phyloP scores from a whole-genome alignment of 2,329 filamentous ascomycete species.

The Neophaeococcomyces aloes region DNA sequence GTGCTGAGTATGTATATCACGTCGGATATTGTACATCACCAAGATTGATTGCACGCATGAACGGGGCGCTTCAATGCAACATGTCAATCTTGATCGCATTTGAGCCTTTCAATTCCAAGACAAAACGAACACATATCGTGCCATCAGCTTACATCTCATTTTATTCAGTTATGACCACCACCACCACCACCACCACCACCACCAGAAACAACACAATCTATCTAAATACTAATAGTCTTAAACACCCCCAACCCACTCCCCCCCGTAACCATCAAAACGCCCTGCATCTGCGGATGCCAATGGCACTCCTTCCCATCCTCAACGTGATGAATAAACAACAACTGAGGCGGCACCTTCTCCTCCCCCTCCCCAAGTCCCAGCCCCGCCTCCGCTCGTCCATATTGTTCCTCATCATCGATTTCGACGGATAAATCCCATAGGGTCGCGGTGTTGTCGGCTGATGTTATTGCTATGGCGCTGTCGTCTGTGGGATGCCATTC shows the following conservation, averaged over 20 bases:
- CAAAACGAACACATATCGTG: too few species aligned
- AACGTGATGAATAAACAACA: constrained; percentile 95
- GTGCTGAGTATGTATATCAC: not conserved
- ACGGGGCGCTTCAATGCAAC: too few species aligned
- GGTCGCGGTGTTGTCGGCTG: constrained; percentile 86
- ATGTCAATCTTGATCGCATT: too few species aligned
- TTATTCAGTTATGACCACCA: too few species aligned
- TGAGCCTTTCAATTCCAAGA: too few species aligned
- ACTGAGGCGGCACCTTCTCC: constrained; percentile 65
- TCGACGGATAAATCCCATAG: constrained; percentile 96
- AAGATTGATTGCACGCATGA: not conserved
- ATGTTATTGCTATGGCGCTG: constrained; percentile 84
- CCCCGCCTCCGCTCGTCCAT: constrained; percentile 72
- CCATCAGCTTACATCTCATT: too few species aligned
- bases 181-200: too few species aligned
- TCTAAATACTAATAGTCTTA: constrained; percentile 68
- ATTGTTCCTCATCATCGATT: constrained; percentile 80
- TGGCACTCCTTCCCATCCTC: constrained; percentile 90
- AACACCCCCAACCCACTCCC: constrained; percentile 73
- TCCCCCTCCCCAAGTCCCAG: constrained; percentile 20
- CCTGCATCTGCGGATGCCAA: constrained; percentile 95
- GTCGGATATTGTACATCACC: not conserved
- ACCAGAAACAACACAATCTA: too few species aligned
- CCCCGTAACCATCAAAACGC: constrained; percentile 78
- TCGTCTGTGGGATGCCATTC: constrained; percentile 98